Percentiles rank a stretch among this genome's conserved stretches.
phyloP scores from a whole-genome alignment of 805 yeast genomes.

The Candida michaelii region DNA sequence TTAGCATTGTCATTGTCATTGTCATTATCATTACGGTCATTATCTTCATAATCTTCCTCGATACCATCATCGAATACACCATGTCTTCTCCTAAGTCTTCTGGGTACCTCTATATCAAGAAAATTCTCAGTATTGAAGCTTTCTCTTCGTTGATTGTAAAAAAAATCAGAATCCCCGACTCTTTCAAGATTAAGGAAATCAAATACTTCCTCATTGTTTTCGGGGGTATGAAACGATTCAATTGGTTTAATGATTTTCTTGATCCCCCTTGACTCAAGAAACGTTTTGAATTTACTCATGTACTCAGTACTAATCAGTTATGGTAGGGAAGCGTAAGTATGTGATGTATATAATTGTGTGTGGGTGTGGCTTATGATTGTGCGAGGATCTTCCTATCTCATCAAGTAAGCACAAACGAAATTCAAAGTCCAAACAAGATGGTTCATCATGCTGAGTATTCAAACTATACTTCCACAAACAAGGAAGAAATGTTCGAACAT shows the following conservation, averaged over 20 bases:
- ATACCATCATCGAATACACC: neutral
- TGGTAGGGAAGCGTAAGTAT: neutral
- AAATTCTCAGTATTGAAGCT: constrained; percentile 16
- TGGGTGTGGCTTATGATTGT: no score
- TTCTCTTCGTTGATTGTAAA: constrained; percentile 22
- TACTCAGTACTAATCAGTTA: neutral
- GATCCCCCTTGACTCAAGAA: constrained; percentile 14
- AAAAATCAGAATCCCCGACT: constrained; percentile 25
- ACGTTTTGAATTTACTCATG: constrained; percentile 8
- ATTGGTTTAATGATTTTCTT: constrained; percentile 3
- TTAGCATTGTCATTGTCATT: neutral
- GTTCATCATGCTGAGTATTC: constrained; percentile 72
- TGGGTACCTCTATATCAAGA: neutral
- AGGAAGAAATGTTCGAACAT: constrained; percentile 56
- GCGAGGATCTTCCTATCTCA: no score
- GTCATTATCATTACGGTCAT: neutral
- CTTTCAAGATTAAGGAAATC: constrained; percentile 21
- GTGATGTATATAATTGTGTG: neutral
- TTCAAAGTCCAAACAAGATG: no score
- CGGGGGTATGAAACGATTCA: constrained; percentile 6
- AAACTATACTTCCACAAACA: constrained; percentile 43
- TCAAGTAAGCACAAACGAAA: no score
- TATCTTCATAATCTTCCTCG: neutral
- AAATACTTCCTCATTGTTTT: constrained; percentile 9
- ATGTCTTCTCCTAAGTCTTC: neutral